These are phyloP conservation scores for Nicotiana otophora DNA, from an alignment of 257 asterid genomes.

Conservation along the genomic window DNA sequence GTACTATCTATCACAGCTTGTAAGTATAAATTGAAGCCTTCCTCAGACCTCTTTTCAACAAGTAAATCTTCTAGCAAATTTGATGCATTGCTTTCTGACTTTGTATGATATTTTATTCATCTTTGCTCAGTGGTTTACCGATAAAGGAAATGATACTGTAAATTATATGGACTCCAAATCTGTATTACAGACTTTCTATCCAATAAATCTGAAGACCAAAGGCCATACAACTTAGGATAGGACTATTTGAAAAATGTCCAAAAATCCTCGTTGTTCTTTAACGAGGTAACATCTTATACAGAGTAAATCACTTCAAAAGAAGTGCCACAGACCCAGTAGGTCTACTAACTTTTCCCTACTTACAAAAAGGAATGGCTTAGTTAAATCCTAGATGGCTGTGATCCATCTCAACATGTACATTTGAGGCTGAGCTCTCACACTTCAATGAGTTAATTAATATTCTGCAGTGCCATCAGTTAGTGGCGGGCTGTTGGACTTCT, in stretches of 20 bases:
- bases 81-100: neutral
- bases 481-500: slow-evolving; percentile 91
- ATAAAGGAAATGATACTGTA: too few relatives aligned
- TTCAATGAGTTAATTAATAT: slow-evolving; percentile 2
- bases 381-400: slow-evolving; percentile 12
- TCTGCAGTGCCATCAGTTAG: slow-evolving; percentile 26
- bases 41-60: slow-evolving; percentile 19
- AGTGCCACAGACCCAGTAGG: slow-evolving; percentile 1
- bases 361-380: slow-evolving; percentile 17
- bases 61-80: neutral
- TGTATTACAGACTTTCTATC: neutral
- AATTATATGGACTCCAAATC: neutral
- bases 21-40: slow-evolving; percentile 44
- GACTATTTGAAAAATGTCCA: neutral
- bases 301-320: slow-evolving; percentile 4
- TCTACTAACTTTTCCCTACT: slow-evolving; percentile 11
- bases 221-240: neutral
- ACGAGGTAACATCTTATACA: slow-evolving; percentile 14
- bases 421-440: slow-evolving; percentile 2
- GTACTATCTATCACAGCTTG: slow-evolving; percentile 35
- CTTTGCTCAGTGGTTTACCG: neutral
- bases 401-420: slow-evolving; percentile 21
- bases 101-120: slow-evolving; percentile 1
- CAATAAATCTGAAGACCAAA: slow-evolving; percentile 13
- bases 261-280: neutral